phyloP scores from a whole-genome alignment of 2,329 filamentous ascomycete genomes.

The Aspergillus vadensis region DNA sequence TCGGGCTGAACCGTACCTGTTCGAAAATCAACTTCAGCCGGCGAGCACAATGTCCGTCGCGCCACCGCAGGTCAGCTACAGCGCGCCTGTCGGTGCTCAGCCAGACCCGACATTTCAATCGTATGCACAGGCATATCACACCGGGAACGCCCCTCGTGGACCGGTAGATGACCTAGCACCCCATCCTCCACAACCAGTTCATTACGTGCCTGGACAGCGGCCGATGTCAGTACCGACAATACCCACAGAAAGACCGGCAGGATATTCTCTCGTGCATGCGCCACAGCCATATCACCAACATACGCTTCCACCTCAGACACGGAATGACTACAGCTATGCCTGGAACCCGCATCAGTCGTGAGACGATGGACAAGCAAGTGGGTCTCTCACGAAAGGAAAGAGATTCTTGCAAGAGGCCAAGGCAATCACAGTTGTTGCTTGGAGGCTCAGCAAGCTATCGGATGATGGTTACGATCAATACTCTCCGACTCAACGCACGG shows the following conservation, averaged over 20 bases:
- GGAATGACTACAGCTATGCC: constrained; percentile 21
- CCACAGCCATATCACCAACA: constrained; percentile 18
- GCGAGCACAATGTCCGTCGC: constrained; percentile 18
- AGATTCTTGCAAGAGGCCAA: not conserved
- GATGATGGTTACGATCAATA: not conserved
- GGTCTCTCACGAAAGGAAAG: not conserved
- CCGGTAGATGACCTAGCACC: constrained; percentile 18
- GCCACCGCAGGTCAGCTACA: constrained; percentile 26
- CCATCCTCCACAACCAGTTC: constrained; percentile 17
- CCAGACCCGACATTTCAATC: constrained; percentile 21
- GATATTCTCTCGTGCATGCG: constrained; percentile 18
- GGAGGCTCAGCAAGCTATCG: not conserved
- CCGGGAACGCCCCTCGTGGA: constrained; percentile 14
- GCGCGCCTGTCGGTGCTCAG: constrained; percentile 16
- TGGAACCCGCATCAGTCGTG: constrained; percentile 22
- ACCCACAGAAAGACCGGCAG: constrained; percentile 16
- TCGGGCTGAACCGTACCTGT: constrained; percentile 28
- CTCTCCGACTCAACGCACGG: not conserved
- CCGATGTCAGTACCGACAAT: constrained; percentile 25
- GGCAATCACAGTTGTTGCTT: not conserved
- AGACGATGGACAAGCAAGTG: not conserved
- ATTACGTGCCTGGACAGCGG: constrained; percentile 21
- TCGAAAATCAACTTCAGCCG: constrained; percentile 22
- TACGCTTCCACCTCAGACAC: constrained; percentile 12
- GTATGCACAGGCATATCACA: constrained; percentile 25